Conservation (phyloP, 2,329 filamentous ascomycete genomes). For the Aspergillus puulaauensis region DNA sequence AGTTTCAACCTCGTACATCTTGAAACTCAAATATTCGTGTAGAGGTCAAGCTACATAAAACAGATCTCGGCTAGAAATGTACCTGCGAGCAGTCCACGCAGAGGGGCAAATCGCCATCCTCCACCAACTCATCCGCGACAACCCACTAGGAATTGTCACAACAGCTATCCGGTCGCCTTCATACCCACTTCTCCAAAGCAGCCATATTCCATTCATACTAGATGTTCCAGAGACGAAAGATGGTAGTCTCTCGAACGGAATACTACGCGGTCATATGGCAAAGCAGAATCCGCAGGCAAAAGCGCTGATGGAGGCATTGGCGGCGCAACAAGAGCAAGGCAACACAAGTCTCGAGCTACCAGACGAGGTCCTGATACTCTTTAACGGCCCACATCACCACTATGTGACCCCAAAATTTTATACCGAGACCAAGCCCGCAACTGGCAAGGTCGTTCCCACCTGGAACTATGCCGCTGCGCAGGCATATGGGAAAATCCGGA, state of each 20-base stretch:
- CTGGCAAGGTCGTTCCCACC: conserved; percentile 67
- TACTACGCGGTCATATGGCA: conserved; percentile 62
- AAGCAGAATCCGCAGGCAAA: conserved; percentile 64
- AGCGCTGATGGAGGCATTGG: conserved; percentile 54
- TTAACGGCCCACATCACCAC: conserved; percentile 59
- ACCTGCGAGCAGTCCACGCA: conserved; percentile 54
- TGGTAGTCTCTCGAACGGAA: conserved; percentile 28
- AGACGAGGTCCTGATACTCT: conserved; percentile 62
- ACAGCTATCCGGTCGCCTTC: conserved; percentile 57
- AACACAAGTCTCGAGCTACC: conserved; percentile 29
- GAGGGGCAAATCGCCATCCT: conserved; percentile 53
- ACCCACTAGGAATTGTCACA: conserved; percentile 63
- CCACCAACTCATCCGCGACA: conserved; percentile 54
- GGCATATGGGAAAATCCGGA: conserved; percentile 58
- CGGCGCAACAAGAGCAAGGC: conserved; percentile 19
- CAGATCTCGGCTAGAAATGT: conserved; percentile 46
- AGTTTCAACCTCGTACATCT: neutral
- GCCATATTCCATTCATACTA: conserved; percentile 63
- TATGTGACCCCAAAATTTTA: conserved; percentile 72
- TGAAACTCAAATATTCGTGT: neutral
- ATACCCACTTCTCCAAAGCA: conserved; percentile 56
- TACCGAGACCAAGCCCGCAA: conserved; percentile 61
- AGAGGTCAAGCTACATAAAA: neutral
- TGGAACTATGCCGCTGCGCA: conserved; percentile 70
- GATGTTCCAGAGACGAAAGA: conserved; percentile 40